phyloP scores from a whole-genome alignment of 2,329 filamentous ascomycete species.

The Neopestalotiopsis sp. region DNA sequence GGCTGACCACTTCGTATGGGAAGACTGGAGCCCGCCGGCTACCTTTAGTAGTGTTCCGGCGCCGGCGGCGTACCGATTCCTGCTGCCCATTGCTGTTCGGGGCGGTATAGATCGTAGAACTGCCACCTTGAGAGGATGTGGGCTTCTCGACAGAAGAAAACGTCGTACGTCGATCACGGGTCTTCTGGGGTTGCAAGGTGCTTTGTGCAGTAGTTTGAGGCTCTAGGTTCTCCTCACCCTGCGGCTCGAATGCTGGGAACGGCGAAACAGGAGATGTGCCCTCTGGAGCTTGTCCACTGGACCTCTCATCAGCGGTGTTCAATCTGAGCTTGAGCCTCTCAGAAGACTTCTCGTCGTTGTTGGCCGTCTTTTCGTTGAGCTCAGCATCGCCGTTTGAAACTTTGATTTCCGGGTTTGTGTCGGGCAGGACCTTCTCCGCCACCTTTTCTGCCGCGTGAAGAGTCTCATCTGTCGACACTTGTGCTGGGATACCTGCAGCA shows the following conservation, averaged over 20 bases:
- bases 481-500: conserved; percentile 29
- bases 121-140: conserved; percentile 36
- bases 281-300: conserved; percentile 36
- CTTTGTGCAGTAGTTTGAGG: conserved; percentile 38
- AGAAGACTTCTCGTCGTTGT: conserved; percentile 19
- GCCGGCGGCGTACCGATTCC: conserved; percentile 64
- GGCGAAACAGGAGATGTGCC: conserved; percentile 47
- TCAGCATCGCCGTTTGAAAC: conserved; percentile 24
- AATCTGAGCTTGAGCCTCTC: conserved; percentile 23
- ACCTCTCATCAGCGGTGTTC: conserved; percentile 27
- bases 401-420: conserved; percentile 25
- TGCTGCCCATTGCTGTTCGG: conserved; percentile 34
- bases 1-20: conserved; percentile 76
- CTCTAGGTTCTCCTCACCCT: conserved; percentile 28
- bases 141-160: conserved; percentile 60
- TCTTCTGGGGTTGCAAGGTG: conserved; percentile 40
- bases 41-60: conserved; percentile 72
- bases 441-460: conserved; percentile 30
- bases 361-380: conserved; percentile 29
- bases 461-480: conserved; percentile 30
- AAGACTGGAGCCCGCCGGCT: conserved; percentile 67
- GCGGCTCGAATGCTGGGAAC: conserved; percentile 53
- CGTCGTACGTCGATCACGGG: conserved; percentile 57
- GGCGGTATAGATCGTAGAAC: conserved; percentile 27
- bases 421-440: conserved; percentile 21